A percentile compares a stretch with the other conserved stretches of the same genome.
Conservation (phyloP, 441 rosid species). For the Corymbia calophylla region DNA sequence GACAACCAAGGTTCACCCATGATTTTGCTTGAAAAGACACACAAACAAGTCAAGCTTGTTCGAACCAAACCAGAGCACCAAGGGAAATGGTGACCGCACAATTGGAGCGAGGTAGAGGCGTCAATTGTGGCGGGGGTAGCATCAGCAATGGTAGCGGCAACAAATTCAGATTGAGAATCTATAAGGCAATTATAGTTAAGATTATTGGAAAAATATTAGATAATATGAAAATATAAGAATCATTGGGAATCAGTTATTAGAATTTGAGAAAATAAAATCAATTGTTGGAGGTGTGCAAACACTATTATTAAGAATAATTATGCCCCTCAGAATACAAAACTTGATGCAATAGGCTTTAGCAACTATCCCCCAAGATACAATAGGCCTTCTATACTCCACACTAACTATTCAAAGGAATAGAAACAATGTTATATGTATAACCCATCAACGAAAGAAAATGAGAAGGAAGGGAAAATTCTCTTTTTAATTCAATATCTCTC, state of each 20-base stretch:
- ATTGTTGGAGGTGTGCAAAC: fast-evolving
- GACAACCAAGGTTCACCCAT: too few species aligned
- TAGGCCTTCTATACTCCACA: background rate
- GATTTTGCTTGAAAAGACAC: background rate
- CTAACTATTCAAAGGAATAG: background rate
- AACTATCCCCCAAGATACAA: background rate
- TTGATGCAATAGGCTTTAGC: background rate
- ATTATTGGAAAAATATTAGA: background rate
- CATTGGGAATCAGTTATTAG: background rate
- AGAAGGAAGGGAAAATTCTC: too few species aligned
- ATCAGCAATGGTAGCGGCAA: background rate
- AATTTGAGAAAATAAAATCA: too few species aligned
- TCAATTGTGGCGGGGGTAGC: background rate
- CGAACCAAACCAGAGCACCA: too few species aligned
- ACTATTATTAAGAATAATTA: too few species aligned
- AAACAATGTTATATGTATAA: too few species aligned
- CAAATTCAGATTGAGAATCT: background rate
- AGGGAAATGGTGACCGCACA: background rate
- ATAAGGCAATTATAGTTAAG: background rate
- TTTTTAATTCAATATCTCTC: background rate
- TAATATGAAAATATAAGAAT: background rate
- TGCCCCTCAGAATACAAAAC: fast-evolving
- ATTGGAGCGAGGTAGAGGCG: background rate
- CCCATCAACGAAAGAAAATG: too few species aligned
- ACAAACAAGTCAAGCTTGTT: background rate